These are phyloP conservation scores for Asterella californica DNA, from an alignment of 225 moss, liverwort and hornwort species.

Conservation along the genomic window DNA sequence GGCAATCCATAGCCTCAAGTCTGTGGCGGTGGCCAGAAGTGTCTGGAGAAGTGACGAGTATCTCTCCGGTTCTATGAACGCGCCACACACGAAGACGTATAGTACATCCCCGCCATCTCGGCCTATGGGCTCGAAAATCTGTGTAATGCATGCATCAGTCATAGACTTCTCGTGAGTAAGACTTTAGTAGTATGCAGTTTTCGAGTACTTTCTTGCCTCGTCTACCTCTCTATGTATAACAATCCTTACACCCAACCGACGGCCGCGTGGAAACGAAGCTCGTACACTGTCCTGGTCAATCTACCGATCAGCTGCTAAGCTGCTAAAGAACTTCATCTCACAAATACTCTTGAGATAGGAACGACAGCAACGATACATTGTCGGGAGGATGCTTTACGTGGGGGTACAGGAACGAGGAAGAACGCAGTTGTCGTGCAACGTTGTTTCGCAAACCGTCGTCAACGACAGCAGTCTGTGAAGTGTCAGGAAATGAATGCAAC, in stretches of 20 bases:
- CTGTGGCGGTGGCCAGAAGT: slow-evolving; percentile 43
- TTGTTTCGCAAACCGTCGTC: too few relatives aligned
- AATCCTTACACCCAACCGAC: too few relatives aligned
- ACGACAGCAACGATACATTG: not conserved
- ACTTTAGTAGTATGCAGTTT: not conserved
- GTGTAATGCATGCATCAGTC: not conserved
- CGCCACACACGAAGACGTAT: slow-evolving; percentile 47
- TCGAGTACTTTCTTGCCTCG: not conserved
- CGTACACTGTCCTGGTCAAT: not conserved
- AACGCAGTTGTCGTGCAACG: too few relatives aligned
- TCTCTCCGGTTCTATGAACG: slow-evolving; percentile 36
- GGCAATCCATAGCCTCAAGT: slow-evolving; percentile 61
- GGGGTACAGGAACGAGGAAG: not conserved
- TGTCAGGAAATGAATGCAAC: too few relatives aligned
- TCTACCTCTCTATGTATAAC: too few relatives aligned
- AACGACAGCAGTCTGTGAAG: too few relatives aligned
- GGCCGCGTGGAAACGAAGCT: not conserved
- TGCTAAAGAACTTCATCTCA: too few relatives aligned
- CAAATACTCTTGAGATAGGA: too few relatives aligned
- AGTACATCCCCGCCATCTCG: slow-evolving; percentile 55
- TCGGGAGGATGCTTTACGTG: not conserved
- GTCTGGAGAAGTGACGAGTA: slow-evolving; percentile 42
- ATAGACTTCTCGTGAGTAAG: not conserved
- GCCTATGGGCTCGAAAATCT: slow-evolving; percentile 62
- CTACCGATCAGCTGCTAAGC: not conserved